Base-by-base conservation (phyloP, 73 alveolate species). In the Durusdinium trenchii region DNA sequence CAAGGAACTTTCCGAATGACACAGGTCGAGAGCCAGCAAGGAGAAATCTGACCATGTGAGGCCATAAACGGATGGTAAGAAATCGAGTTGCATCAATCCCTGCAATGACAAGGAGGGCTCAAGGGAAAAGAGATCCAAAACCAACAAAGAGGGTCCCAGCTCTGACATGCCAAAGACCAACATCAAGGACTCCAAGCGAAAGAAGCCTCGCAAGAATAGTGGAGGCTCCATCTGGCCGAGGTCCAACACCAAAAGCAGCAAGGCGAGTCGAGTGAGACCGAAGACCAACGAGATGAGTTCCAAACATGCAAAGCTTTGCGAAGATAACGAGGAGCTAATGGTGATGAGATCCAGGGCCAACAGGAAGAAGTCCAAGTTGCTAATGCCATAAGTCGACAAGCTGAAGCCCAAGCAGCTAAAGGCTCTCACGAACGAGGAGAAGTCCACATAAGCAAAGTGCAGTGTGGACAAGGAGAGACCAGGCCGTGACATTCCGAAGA, bases 401-500 rank as follows among this genome's bases (percentile, higher is more conserved):
- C 4, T 36, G 43, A 42, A 38, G 38, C 99, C 99, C 46, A 52
- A 16, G 42, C 94, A 40, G 2, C 60, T 64, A 36, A 54, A 23
- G 45, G 67, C 82, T 1, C 42, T 92, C 50, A 76, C 35, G 40
- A 36, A 30, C 82, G 40, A 5, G 42, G 73, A 6, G 67, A 54
- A 50, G 46, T 43, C 99, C 28, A 36, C 52, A 9, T 52, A 47
- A 7, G 52, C 75, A 54, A 52, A 73, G 50, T 94, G 84, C 86
- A 54, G 42, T 12, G 52, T 36, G 4, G 52, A 30, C 46, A 85
- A 36, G 42, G 45, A 50, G n/a, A 40, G 23, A 14, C 69, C 93
- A 52, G 42, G 92, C 45, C 82, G 20, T 62, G 57, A 14, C 50
- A 94, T 26, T 38, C 99, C 99, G 71, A 76, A 94, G 23, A 52